Evolutionary conservation across 1,139 yeast genomes (phyloP).

Genomic region (Lodderomyces metapsilosis): DNA sequence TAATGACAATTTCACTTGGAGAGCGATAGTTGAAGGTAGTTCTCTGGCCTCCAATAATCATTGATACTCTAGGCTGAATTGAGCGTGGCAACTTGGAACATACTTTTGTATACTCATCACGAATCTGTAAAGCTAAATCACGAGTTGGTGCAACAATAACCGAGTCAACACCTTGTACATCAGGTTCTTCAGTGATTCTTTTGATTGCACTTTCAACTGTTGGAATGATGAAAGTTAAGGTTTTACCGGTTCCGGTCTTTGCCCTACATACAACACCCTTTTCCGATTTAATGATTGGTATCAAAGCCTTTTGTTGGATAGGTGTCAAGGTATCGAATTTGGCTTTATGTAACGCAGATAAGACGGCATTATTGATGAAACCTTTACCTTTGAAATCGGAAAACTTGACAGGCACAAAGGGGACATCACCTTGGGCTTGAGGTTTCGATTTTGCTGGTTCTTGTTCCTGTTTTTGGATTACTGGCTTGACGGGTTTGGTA

Average conservation of each 20-base stretch:
- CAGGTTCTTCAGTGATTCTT: conserved; percentile 15
- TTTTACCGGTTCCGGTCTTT: conserved; percentile 94
- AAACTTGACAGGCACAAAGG: conserved; percentile 6
- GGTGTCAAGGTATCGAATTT: conserved; percentile 60
- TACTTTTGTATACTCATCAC: conserved; percentile 59
- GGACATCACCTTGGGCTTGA: neutral
- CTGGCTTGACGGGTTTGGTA: neutral
- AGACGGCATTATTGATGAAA: conserved; percentile 16
- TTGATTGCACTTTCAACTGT: conserved; percentile 47
- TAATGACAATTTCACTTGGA: conserved; percentile 60
- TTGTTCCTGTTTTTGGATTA: too few species aligned
- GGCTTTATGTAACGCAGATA: conserved; percentile 36
- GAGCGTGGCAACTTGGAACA: conserved; percentile 19
- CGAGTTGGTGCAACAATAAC: conserved; percentile 88
- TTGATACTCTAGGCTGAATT: conserved; percentile 18
- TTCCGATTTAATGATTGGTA: conserved; percentile 59
- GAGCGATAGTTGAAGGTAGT: conserved; percentile 19
- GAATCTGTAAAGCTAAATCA: conserved; percentile 86
- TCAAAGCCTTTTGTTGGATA: conserved; percentile 73
- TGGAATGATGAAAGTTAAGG: conserved; percentile 85
- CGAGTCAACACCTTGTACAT: conserved; percentile 44
- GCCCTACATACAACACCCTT: conserved; percentile 81
- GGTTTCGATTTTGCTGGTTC: neutral
- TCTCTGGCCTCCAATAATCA: conserved; percentile 42
- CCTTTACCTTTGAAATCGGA: conserved; percentile 16